Evolutionary conservation across 148 eudicot genomes (phyloP), one percentile per base, ranked within the genome.

Genomic region (Chenopodium suecicum): DNA sequence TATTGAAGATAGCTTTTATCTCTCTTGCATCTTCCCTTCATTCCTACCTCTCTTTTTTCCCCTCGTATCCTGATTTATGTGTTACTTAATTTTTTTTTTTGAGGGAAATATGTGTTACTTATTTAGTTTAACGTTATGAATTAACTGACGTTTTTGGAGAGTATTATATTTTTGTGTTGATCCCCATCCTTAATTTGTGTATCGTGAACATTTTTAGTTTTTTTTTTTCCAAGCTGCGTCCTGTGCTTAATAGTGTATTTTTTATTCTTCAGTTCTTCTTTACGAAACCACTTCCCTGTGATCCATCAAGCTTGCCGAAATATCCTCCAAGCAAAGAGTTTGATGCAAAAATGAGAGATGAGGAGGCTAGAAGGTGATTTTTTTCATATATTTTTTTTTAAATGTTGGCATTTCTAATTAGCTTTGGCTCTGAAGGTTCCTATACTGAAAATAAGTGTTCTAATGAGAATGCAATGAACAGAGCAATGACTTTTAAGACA

Each of bases 271-370:
- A 95, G 98, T 95, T 92, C 85, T 93, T 95, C 82, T 83, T 88
- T 11, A 82, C 91, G 74, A 90, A 88, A 76, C 98, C 98, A 81
- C 91, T 89, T 81, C 96, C 98, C 44, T 93, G 95, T 89, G 92
- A 92, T 81, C 94, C 97, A 68, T 90, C 93, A 85, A 90, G 94
- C 86, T 90, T 93, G 85, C 97, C 94, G 19, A 93, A 84, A 76
- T 94, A 94, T 86, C 93, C 98, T 77, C 97, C 98, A 80, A 94
- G 94, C 90, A 91, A 94, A 84, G 98, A 94, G 89, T 82, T 91
- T 56, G 92, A 93, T 84, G 95, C 95, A 20, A 94, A 93, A 90
- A 75, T 91, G 85, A 91, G 97, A 83, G 93, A 90, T 82, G 98
- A 92, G 89, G 98, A 94, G 82, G 91, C 92, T 79, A 90, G 95